phyloP scores from a whole-genome alignment of 1,284 basidiomycete genomes.

The Coniferiporia sulphurascens region DNA sequence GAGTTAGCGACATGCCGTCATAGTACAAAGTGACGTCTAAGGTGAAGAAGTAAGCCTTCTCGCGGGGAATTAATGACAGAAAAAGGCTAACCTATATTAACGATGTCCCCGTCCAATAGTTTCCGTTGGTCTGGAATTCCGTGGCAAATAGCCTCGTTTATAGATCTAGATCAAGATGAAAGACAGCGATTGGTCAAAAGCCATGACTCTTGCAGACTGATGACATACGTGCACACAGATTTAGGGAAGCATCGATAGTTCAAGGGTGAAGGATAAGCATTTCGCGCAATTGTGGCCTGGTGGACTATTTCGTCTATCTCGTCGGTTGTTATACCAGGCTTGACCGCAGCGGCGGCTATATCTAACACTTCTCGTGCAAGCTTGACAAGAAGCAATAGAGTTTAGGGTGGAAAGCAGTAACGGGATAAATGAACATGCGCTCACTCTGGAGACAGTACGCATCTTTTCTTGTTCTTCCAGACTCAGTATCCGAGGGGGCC shows the following conservation, averaged over 20 bases:
- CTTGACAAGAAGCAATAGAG: constrained; percentile 37
- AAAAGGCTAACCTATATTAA: constrained; percentile 71
- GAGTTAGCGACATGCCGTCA: constrained; percentile 44
- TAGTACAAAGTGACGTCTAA: constrained; percentile 64
- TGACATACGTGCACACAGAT: constrained; percentile 90
- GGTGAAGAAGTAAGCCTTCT: constrained; percentile 6
- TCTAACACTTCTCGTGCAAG: constrained; percentile 90
- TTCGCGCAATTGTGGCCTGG: constrained; percentile 85
- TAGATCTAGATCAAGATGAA: constrained; percentile 45
- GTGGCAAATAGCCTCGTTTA: constrained; percentile 98
- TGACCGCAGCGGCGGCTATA: constrained; percentile 78
- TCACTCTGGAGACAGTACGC: constrained; percentile 69
- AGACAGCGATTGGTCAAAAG: neutral
- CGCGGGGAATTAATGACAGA: constrained; percentile 12
- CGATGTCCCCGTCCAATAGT: constrained; percentile 85
- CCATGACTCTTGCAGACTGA: constrained; percentile 6
- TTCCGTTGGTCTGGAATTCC: constrained; percentile 90
- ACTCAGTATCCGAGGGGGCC: constrained; percentile 59
- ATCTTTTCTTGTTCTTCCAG: constrained; percentile 74
- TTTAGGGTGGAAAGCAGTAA: constrained; percentile 17
- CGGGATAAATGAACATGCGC: constrained; percentile 26
- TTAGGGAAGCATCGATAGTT: constrained; percentile 94
- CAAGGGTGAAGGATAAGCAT: constrained; percentile 91
- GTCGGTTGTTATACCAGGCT: constrained; percentile 92
- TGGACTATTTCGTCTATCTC: constrained; percentile 96